Percentiles rank a stretch among this genome's conserved stretches.
Conservation (phyloP, 2,329 filamentous ascomycete genomes). For the Drechslera avenae region DNA sequence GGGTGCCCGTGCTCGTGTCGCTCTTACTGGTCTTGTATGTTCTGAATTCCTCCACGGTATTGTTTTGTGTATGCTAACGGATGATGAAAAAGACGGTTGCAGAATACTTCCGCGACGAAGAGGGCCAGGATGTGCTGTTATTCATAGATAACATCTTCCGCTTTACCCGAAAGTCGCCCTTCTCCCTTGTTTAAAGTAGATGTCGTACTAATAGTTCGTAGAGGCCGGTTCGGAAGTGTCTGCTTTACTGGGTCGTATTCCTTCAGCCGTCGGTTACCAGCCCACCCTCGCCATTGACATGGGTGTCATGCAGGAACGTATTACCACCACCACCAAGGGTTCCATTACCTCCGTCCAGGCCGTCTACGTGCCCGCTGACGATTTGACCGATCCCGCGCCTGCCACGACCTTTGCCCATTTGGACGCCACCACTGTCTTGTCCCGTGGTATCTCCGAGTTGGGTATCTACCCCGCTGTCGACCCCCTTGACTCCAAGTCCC, state of each 20-base stretch:
- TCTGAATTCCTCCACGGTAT: too few relatives aligned
- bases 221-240: conserved; percentile 99
- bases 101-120: conserved; percentile 81
- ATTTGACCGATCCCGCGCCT: conserved; percentile 99
- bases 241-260: conserved; percentile 98
- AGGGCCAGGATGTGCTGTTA: conserved; percentile 95
- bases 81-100: conserved; percentile 62
- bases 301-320: conserved; percentile 87
- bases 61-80: too few relatives aligned
- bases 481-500: conserved; percentile 98
- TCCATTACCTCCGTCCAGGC: conserved; percentile 99
- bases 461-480: conserved; percentile 99
- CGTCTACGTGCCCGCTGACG: conserved; percentile 99
- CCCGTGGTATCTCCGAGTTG: conserved; percentile 99
- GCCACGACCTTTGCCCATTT: conserved; percentile 99
- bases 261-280: conserved; percentile 99
- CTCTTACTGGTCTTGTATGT: conserved; percentile 74
- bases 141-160: conserved; percentile 99
- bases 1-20: conserved; percentile 99
- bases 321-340: conserved; percentile 99
- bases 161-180: too few relatives aligned
- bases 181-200: too few relatives aligned
- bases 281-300: conserved; percentile 45
- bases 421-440: conserved; percentile 99
- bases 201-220: too few relatives aligned